Conservation (phyloP, 305 asterid genomes). For the Fraxinus greggii region DNA sequence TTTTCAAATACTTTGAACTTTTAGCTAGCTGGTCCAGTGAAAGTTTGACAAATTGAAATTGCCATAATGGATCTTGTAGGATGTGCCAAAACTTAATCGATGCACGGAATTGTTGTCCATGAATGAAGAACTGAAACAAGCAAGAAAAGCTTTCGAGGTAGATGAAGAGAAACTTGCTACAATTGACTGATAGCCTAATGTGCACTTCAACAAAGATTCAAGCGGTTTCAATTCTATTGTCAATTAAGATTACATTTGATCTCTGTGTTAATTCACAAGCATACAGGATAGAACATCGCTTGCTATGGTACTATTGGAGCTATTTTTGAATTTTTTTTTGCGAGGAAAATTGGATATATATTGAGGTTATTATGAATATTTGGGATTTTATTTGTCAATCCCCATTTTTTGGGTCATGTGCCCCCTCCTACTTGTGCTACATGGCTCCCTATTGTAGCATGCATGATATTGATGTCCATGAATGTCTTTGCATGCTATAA, state of each 20-base stretch:
- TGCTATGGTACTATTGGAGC: not conserved
- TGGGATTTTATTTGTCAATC: not conserved
- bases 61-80: constrained; percentile 42
- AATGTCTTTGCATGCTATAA: not conserved
- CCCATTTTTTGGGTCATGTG: not conserved
- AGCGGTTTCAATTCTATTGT: not conserved
- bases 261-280: not conserved
- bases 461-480: not conserved
- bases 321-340: not conserved
- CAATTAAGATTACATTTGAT: not conserved
- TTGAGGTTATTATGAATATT: not conserved
- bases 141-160: constrained; percentile 77
- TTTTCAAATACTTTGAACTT: not conserved
- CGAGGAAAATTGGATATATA: not conserved
- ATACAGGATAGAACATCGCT: not conserved
- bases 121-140: constrained; percentile 96
- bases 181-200: constrained; percentile 38
- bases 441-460: not conserved
- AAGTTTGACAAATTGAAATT: not conserved
- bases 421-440: not conserved
- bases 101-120: constrained; percentile 75
- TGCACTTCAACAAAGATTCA: not conserved
- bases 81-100: constrained; percentile 81
- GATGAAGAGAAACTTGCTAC: constrained; percentile 84
- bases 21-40: not conserved